Conservation (phyloP, 345 rosid genomes). For the Arabis hirsuta region DNA sequence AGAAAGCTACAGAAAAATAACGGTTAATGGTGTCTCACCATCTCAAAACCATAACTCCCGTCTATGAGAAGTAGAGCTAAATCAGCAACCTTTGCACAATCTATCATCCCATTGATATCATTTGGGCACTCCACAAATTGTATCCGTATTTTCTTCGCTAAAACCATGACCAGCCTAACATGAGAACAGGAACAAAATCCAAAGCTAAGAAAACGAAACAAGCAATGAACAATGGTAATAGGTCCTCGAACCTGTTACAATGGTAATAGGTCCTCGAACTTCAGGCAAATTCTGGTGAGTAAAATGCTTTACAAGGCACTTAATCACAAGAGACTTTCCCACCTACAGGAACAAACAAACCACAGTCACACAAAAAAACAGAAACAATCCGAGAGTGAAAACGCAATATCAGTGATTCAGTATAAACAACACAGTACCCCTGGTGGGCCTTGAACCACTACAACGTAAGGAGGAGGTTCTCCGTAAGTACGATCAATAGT, state of each 20-base stretch:
- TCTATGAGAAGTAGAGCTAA: constrained; percentile 84
- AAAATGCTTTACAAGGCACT: constrained; percentile 78
- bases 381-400: not conserved
- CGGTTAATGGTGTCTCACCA: constrained; percentile 53
- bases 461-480: constrained; percentile 79
- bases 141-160: constrained; percentile 77
- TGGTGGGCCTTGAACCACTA: constrained; percentile 93
- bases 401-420: not conserved
- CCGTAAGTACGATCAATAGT: constrained; percentile 79
- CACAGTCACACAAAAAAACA: constrained; percentile 16
- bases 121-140: constrained; percentile 98
- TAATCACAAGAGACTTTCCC: constrained; percentile 89
- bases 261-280: constrained; percentile 86
- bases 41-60: constrained; percentile 98
- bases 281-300: constrained; percentile 81
- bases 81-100: constrained; percentile 92
- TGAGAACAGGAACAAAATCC: constrained; percentile 30
- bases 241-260: not conserved
- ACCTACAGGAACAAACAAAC: constrained; percentile 54
- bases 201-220: constrained; percentile 10
- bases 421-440: constrained; percentile 50
- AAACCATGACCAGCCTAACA: constrained; percentile 31
- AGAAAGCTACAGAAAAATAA: not conserved
- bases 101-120: constrained; percentile 96
- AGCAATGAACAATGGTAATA: constrained; percentile 44